Evolutionary conservation across 345 rosid genomes (phyloP), one percentile per base, ranked within the genome.

Genomic region (Brassica cretica): DNA sequence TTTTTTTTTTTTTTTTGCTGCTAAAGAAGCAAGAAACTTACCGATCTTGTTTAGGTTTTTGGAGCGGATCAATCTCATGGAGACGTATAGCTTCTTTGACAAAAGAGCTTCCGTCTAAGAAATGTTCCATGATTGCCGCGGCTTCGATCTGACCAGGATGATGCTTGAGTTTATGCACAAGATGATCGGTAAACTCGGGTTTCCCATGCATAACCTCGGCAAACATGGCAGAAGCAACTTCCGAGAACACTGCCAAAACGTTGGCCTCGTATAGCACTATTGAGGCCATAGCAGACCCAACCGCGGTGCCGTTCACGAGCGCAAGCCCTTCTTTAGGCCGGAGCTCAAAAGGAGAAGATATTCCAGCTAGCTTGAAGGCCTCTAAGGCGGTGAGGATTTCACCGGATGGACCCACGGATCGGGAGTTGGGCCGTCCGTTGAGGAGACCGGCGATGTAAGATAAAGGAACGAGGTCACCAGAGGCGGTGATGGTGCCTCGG

Each of bases 241-340:
- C 92, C 1, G 93, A 79, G 6, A 91, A 72, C 62, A 89, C 74
- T 6, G 86, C 80, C 15, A 79, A 72, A 1, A 82, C 51, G 39
- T 91, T 89, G 0, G 89, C 78, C 12, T 91, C 92, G 19, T 83
- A 91, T 7, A 89, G 84, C 8, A 88, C 96, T 68, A 73, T 78
- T 1, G 93, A 87, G 65, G 93, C 96, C 78, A 91, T 71, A 6
- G 89, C 96, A 6, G 90, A 87, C 41, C 96, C 93, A 72, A 89
- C 96, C 0, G 91, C 88, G 0, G 93, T 90, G 64, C 96, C 88
- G 41, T 90, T 90, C 9, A 90, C 96, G 0, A 90, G 27, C 1
- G 96, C 93, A 0, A 90, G 87, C n/a, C 93, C 96, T 71, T 90
- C 96, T 69, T 90, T 90, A 1, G 96, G 93, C 60, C 89, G 89